These are phyloP conservation scores for Xylaria arbuscula DNA, from an alignment of 2,329 filamentous ascomycete genomes.

Conservation along the genomic window DNA sequence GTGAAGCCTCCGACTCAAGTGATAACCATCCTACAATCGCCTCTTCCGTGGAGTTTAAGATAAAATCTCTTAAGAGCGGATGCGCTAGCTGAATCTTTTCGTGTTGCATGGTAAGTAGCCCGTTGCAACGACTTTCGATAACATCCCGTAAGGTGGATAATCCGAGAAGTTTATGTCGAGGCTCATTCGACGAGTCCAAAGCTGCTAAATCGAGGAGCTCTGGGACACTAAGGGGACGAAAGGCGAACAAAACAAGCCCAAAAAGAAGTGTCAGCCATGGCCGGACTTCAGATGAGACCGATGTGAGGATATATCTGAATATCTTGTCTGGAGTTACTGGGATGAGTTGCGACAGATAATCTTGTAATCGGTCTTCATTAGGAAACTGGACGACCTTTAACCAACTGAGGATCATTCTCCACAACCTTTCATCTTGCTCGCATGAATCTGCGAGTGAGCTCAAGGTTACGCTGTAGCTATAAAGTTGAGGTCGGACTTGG, in stretches of 20 bases:
- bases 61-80: neutral
- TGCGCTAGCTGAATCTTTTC: neutral
- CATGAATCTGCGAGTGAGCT: neutral
- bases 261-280: neutral
- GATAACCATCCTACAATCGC: too few species aligned
- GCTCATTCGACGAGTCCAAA: neutral
- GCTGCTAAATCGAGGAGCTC: neutral
- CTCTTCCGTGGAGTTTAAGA: neutral
- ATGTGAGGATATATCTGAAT: neutral
- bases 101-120: neutral
- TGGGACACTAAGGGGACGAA: neutral
- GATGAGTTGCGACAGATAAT: conserved; percentile 11
- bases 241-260: neutral
- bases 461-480: neutral
- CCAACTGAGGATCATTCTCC: neutral
- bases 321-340: neutral
- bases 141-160: neutral
- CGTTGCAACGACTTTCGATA: neutral
- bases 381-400: neutral
- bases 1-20: too few species aligned
- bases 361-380: conserved; percentile 4
- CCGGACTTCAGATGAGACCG: neutral
- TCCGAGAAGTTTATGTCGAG: neutral
- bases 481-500: conserved; percentile 7
- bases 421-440: neutral